Percentiles rank a stretch among this genome's conserved stretches.
Evolutionary conservation across 371 early-diverging fungal genomes (phyloP).

Genomic region (Mortierella sp.): DNA sequence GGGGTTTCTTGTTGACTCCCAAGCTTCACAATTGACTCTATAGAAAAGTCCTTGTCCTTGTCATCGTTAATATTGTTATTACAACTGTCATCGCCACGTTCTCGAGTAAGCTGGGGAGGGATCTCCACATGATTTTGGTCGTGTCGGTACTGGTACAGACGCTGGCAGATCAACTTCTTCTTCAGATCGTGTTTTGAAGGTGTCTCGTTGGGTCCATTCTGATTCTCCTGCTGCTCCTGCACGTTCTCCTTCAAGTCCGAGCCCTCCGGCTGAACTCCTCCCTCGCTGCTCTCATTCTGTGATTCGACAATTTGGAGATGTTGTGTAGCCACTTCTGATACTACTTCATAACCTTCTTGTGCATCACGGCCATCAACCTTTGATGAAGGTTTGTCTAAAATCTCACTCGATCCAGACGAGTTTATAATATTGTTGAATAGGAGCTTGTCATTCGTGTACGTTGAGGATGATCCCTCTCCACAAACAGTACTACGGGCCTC

Average conservation of each 20-base stretch:
- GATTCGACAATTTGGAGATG: neutral
- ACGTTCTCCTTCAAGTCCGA: too few relatives aligned
- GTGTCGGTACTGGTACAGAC: too few relatives aligned
- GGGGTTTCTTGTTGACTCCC: neutral
- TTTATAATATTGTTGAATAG: neutral
- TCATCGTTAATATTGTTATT: neutral
- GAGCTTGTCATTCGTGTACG: neutral
- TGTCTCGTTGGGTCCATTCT: neutral
- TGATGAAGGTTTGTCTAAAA: neutral
- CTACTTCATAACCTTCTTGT: neutral
- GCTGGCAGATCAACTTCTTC: too few relatives aligned
- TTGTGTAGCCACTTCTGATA: neutral
- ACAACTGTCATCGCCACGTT: neutral
- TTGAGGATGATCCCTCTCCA: neutral
- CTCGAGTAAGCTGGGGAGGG: neutral
- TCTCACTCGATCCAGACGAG: neutral
- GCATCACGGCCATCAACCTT: neutral
- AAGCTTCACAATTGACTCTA: too few relatives aligned
- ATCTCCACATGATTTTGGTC: too few relatives aligned
- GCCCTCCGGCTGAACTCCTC: neutral
- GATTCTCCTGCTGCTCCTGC: too few relatives aligned
- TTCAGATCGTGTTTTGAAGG: neutral
- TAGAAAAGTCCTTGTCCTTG: neutral
- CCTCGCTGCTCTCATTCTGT: neutral
- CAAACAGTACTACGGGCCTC: neutral